Evolutionary conservation across 768 basidiomycete species (phyloP).

Genomic region (Auricularia sp.): DNA sequence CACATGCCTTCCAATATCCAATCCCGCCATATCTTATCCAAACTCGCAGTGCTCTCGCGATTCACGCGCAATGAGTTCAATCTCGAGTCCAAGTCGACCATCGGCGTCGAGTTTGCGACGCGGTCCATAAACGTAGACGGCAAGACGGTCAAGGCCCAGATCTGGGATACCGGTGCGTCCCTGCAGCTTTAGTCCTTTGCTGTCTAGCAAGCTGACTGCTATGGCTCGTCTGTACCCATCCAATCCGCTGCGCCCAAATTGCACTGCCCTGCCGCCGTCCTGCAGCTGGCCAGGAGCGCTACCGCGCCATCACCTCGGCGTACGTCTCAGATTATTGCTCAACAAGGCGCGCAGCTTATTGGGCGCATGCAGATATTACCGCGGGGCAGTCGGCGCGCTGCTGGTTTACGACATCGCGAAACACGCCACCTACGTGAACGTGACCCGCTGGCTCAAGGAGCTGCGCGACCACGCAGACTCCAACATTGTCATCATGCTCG

Average conservation of each 20-base stretch:
- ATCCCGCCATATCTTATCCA: neutral
- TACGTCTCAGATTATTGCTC: conserved; percentile 10
- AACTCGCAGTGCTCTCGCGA: conserved; percentile 32
- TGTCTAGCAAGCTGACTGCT: neutral
- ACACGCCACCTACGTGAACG: conserved; percentile 36
- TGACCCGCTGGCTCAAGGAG: conserved; percentile 41
- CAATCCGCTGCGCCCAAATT: neutral
- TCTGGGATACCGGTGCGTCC: conserved; percentile 37
- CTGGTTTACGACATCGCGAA: conserved; percentile 27
- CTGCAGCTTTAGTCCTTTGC: conserved; percentile 2
- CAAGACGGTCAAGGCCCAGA: conserved; percentile 42
- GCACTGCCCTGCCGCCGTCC: neutral
- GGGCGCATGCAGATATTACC: conserved; percentile 28
- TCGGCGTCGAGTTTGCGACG: conserved; percentile 42
- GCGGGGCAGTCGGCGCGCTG: conserved; percentile 29
- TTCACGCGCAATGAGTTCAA: conserved; percentile 43
- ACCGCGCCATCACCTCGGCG: conserved; percentile 41
- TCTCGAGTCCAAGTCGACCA: conserved; percentile 40
- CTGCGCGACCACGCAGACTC: conserved; percentile 35
- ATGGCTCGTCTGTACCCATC: neutral
- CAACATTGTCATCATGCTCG: conserved; percentile 34
- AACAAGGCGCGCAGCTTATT: neutral
- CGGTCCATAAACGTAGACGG: conserved; percentile 35
- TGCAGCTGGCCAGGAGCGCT: conserved; percentile 38
- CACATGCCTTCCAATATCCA: neutral